Evolutionary conservation across 805 yeast species (phyloP).

Genomic region (Myxozyma neglecta): DNA sequence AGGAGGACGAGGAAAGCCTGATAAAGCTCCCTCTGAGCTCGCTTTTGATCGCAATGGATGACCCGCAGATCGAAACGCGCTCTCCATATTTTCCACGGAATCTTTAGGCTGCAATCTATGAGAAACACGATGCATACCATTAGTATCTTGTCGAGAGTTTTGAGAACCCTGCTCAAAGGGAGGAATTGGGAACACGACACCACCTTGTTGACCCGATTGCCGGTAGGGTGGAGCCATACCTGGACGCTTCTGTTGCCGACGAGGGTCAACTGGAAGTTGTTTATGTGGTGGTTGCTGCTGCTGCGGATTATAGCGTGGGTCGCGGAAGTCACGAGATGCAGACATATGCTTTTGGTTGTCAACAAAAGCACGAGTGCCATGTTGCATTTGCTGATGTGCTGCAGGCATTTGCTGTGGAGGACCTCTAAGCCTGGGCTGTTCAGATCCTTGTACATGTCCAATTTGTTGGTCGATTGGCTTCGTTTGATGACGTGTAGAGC

Average conservation of each 20-base stretch:
- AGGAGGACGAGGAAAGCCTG: not conserved
- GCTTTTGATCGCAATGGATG: no score
- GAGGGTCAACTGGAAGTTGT: slow-evolving; percentile 1
- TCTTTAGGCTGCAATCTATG: not conserved
- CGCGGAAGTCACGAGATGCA: no score
- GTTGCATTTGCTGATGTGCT: no score
- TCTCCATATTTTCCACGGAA: not conserved
- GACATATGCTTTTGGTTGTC: no score
- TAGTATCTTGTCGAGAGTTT: not conserved
- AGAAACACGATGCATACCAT: not conserved
- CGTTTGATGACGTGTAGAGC: not conserved
- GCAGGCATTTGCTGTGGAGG: no score
- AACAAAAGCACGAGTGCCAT: no score
- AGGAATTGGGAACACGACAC: slow-evolving; percentile 4
- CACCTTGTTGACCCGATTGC: slow-evolving; percentile 7
- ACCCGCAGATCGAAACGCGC: not conserved
- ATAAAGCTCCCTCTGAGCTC: no score
- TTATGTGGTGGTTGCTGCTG: slow-evolving; percentile 12
- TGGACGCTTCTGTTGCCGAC: not conserved
- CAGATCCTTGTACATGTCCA: not conserved
- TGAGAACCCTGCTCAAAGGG: not conserved
- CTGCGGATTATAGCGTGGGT: not conserved
- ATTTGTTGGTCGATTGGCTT: not conserved
- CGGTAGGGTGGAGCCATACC: slow-evolving; percentile 2
- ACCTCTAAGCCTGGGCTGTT: not conserved